A percentile compares a stretch with the other conserved stretches of the same genome.
Evolutionary conservation across 495 filamentous ascomycete genomes (phyloP).

Genomic region (Cudoniella acicularis): DNA sequence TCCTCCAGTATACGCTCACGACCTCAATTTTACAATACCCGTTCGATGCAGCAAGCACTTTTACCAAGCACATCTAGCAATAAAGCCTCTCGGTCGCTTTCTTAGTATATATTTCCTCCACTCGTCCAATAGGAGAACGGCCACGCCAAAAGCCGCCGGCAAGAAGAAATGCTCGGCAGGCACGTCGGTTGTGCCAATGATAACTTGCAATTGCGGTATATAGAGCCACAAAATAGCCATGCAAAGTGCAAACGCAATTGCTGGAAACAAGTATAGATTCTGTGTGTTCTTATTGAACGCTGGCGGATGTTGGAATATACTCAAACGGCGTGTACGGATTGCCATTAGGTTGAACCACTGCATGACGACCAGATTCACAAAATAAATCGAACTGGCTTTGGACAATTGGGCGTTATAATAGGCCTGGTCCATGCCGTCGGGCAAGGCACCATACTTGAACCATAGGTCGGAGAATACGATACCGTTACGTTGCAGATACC

Average conservation of each 20-base stretch:
- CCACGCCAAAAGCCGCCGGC: constrained; percentile 59
- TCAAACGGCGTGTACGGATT: constrained; percentile 59
- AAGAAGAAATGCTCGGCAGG: constrained; percentile 66
- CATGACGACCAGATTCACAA: constrained; percentile 67
- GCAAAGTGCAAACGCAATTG: constrained; percentile 56
- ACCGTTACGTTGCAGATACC: constrained; percentile 56
- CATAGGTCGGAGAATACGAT: constrained; percentile 54
- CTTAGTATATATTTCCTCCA: constrained; percentile 50
- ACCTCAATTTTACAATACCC: no score
- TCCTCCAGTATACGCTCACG: no score
- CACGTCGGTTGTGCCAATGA: constrained; percentile 50
- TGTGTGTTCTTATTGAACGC: constrained; percentile 51
- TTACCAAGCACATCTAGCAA: constrained; percentile 51
- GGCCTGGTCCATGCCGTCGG: constrained; percentile 40
- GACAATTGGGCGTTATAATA: constrained; percentile 46
- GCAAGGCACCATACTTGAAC: constrained; percentile 56
- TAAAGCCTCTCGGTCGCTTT: constrained; percentile 40
- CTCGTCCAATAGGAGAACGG: constrained; percentile 56
- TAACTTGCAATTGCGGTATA: constrained; percentile 51
- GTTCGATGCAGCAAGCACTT: no score
- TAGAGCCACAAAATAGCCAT: constrained; percentile 65
- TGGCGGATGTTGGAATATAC: constrained; percentile 63
- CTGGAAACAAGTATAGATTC: constrained; percentile 62
- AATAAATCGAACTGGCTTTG: constrained; percentile 63
- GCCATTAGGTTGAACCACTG: constrained; percentile 70